These are phyloP conservation scores for Globisporangium middletonii DNA, from an alignment of 352 stramenopile genomes.

Conservation along the genomic window DNA sequence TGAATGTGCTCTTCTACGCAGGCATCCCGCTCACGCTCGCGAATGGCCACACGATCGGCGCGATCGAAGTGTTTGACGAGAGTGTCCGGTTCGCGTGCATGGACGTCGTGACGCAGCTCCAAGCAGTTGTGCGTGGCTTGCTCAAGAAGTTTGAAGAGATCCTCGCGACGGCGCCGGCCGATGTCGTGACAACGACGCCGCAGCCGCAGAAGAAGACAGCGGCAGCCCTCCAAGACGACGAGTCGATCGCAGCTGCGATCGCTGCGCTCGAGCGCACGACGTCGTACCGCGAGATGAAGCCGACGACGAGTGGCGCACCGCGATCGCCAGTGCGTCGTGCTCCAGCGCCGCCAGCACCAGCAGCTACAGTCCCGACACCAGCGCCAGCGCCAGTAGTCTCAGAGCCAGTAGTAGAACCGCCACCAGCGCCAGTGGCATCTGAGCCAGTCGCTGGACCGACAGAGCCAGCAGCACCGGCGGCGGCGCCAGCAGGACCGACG, in stretches of 20 bases:
- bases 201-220: not conserved
- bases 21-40: slow-evolving; percentile 72
- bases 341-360: slow-evolving; percentile 10
- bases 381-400: slow-evolving; percentile 6
- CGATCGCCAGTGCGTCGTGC: slow-evolving; percentile 11
- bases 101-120: slow-evolving; percentile 58
- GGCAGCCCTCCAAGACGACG: not conserved
- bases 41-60: slow-evolving; percentile 62
- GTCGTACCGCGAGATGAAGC: slow-evolving; percentile 19
- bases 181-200: not conserved
- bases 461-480: not conserved
- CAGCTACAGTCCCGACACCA: not conserved
- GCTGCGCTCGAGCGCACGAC: slow-evolving; percentile 17
- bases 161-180: slow-evolving; percentile 24
- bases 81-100: slow-evolving; percentile 48
- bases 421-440: not conserved
- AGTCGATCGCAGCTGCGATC: slow-evolving; percentile 8
- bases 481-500: slow-evolving; percentile 7
- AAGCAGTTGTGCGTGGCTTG: slow-evolving; percentile 65
- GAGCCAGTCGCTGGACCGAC: slow-evolving; percentile 5
- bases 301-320: not conserved
- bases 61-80: slow-evolving; percentile 64
- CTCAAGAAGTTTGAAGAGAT: slow-evolving; percentile 76
- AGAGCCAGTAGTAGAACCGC: no score
- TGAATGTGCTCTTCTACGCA: slow-evolving; percentile 63